Conservation (phyloP, 331 rosid species). For the Prunus yedoensis region DNA sequence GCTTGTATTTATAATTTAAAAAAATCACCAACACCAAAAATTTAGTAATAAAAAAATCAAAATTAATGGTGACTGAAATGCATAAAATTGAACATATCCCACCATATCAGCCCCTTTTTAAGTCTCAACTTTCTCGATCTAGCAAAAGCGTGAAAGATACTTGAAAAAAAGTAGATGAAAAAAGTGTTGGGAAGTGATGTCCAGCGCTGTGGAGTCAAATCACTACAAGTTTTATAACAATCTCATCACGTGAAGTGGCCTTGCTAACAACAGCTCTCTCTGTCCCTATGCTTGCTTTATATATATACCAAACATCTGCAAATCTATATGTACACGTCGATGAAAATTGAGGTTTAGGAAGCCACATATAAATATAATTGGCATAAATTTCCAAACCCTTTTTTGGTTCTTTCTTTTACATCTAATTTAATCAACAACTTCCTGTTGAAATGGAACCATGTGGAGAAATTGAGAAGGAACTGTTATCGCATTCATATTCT, state of each 20-base stretch:
- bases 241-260: conserved; percentile 3
- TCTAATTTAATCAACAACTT: conserved; percentile 32
- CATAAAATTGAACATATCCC: background rate
- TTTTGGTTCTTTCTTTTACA: background rate
- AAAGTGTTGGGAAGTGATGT: background rate
- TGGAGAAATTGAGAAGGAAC: conserved; percentile 70
- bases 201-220: conserved; percentile 17
- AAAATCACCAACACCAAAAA: no score
- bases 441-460: conserved; percentile 49
- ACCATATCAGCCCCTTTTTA: background rate
- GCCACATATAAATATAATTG: background rate
- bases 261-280: background rate
- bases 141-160: background rate
- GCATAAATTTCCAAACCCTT: background rate
- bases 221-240: background rate
- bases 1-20: no score
- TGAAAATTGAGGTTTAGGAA: background rate
- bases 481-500: conserved; percentile 65
- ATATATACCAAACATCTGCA: background rate
- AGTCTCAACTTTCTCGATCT: background rate
- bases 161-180: background rate
- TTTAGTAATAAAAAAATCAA: no score
- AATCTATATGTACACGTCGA: background rate
- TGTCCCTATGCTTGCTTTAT: background rate
- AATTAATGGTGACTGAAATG: background rate